phyloP scores from a whole-genome alignment of 306 rosid genomes.

The Fragaria ananassa region DNA sequence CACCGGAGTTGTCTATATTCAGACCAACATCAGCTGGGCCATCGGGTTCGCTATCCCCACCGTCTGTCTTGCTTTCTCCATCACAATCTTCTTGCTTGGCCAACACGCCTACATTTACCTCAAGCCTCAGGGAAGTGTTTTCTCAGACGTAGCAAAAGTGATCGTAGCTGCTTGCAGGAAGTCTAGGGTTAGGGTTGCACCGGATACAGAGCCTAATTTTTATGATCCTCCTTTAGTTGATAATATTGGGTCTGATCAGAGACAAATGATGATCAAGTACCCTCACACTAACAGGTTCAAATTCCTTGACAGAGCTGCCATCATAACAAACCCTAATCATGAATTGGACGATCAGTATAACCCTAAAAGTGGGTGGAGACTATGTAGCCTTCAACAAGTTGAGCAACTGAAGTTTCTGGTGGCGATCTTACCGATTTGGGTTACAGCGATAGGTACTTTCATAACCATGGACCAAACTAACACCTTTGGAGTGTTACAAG shows the following conservation, averaged over 20 bases:
- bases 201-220: slow-evolving; percentile 12
- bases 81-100: slow-evolving; percentile 56
- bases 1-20: slow-evolving; percentile 65
- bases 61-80: slow-evolving; percentile 51
- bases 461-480: slow-evolving; percentile 53
- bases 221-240: slow-evolving; percentile 37
- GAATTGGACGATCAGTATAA: slow-evolving; percentile 45
- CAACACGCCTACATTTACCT: slow-evolving; percentile 47
- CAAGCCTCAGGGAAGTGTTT: slow-evolving; percentile 62
- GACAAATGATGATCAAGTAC: slow-evolving; percentile 12
- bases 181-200: slow-evolving; percentile 2
- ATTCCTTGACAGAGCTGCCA: slow-evolving; percentile 64
- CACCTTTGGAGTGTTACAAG: slow-evolving; percentile 77
- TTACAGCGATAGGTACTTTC: slow-evolving; percentile 59
- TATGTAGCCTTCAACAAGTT: slow-evolving; percentile 72
- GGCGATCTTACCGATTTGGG: slow-evolving; percentile 61
- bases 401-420: slow-evolving; percentile 67
- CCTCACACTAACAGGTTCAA: slow-evolving; percentile 50
- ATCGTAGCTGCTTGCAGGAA: slow-evolving; percentile 55
- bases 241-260: not conserved
- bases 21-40: slow-evolving; percentile 74
- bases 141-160: slow-evolving; percentile 53
- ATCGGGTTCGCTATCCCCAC: slow-evolving; percentile 70
- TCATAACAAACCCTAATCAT: slow-evolving; percentile 34
- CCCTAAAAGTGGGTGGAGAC: slow-evolving; percentile 56